These are phyloP conservation scores for Thielaviopsis ethacetica DNA, from an alignment of 2,329 filamentous ascomycete genomes.

Conservation along the genomic window DNA sequence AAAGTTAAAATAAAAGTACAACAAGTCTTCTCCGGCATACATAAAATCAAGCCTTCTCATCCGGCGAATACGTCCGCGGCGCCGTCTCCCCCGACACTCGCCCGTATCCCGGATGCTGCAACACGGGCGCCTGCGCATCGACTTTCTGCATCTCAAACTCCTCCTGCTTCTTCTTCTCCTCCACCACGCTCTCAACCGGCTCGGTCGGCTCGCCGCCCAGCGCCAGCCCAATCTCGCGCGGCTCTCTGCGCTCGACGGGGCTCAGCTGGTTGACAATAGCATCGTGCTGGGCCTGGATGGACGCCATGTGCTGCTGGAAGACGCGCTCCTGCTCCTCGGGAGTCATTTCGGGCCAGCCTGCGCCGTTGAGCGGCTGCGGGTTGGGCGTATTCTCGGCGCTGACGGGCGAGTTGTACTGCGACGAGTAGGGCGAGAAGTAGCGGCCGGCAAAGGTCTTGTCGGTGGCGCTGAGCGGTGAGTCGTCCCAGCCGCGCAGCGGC, in stretches of 20 bases:
- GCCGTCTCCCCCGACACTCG: conserved; percentile 18
- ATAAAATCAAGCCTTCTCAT: not conserved
- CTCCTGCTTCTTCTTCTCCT: conserved; percentile 17
- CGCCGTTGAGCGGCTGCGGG: not conserved
- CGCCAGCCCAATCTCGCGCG: conserved; percentile 14
- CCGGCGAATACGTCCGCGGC: conserved; percentile 13
- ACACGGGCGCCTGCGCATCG: conserved; percentile 25
- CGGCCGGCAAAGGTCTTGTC: conserved; percentile 23
- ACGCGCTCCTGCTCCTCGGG: not conserved
- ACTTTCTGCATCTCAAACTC: conserved; percentile 34
- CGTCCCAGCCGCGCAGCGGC: conserved; percentile 36
- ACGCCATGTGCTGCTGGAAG: conserved; percentile 22
- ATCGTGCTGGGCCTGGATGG: conserved; percentile 11
- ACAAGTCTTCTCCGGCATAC: too few relatives aligned
- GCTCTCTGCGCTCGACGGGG: not conserved
- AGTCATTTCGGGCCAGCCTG: not conserved
- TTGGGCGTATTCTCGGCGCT: conserved; percentile 22
- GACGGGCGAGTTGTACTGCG: conserved; percentile 42
- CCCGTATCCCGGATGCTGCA: conserved; percentile 31
- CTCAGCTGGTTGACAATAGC: conserved; percentile 7
- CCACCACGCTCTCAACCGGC: conserved; percentile 3
- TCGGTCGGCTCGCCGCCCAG: not conserved
- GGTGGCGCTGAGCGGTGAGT: conserved; percentile 31
- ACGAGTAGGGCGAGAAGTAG: conserved; percentile 44
- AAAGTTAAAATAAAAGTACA: not conserved